Percentiles rank a stretch among this genome's conserved stretches.
phyloP scores from a whole-genome alignment of 352 stramenopile genomes.

The Aphanomyces invadans region DNA sequence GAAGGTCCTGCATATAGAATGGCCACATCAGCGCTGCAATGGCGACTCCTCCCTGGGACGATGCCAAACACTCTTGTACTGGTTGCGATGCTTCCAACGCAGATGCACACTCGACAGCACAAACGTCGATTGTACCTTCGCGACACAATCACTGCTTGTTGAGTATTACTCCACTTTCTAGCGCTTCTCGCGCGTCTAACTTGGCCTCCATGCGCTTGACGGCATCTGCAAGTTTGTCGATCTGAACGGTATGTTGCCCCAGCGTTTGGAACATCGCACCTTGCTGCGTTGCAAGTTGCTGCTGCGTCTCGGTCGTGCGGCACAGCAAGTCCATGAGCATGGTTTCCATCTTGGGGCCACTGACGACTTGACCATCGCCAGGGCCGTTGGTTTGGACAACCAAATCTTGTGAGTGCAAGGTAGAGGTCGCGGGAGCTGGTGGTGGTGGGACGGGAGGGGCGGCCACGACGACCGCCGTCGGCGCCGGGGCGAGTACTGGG shows the following conservation, averaged over 20 bases:
- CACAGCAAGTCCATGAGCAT: constrained; percentile 86
- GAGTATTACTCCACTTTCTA: not conserved
- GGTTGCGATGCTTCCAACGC: too few species aligned
- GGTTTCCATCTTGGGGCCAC: constrained; percentile 83
- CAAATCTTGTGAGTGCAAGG: constrained; percentile 68
- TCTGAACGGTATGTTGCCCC: constrained; percentile 83
- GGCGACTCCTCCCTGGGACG: too few species aligned
- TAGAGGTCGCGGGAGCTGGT: constrained; percentile 28
- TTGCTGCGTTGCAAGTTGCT: constrained; percentile 85
- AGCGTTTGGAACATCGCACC: constrained; percentile 87
- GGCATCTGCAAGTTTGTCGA: constrained; percentile 76
- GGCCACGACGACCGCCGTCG: constrained; percentile 26
- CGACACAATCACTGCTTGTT: not conserved
- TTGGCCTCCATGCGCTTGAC: constrained; percentile 87
- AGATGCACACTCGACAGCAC: too few species aligned
- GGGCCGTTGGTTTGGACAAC: constrained; percentile 53
- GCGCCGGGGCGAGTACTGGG: constrained; percentile 30
- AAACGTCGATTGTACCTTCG: too few species aligned
- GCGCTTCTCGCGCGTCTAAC: constrained; percentile 46
- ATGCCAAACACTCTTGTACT: too few species aligned
- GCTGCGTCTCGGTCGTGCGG: constrained; percentile 81
- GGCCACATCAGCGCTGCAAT: too few species aligned
- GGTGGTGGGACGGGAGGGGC: constrained; percentile 26
- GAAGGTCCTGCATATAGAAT: too few species aligned
- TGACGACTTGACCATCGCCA: constrained; percentile 71